A percentile compares a stretch with the other conserved stretches of the same genome.
Evolutionary conservation across 768 basidiomycete genomes (phyloP).

Genomic region (Collybiopsis confluens): DNA sequence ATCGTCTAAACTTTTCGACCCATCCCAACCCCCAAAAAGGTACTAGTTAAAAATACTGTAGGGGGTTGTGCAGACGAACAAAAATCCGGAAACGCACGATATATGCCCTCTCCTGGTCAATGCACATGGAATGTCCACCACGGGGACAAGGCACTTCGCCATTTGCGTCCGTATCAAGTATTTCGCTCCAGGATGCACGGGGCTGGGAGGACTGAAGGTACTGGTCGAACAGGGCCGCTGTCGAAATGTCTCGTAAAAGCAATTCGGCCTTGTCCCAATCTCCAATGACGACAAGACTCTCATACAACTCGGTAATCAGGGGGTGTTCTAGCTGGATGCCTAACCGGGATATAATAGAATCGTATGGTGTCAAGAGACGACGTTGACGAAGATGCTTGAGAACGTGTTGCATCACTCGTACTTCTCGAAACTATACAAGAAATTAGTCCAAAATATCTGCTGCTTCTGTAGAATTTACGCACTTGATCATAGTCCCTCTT

Average conservation of each 20-base stretch:
- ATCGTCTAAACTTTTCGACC: constrained; percentile 67
- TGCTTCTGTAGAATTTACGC: constrained; percentile 14
- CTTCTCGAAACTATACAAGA: constrained; percentile 56
- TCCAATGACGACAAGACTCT: constrained; percentile 61
- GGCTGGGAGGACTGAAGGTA: constrained; percentile 58
- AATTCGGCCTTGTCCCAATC: constrained; percentile 57
- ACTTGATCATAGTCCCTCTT: constrained; percentile 61
- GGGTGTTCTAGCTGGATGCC: constrained; percentile 65
- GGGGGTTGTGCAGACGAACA: not conserved
- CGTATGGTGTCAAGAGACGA: constrained; percentile 63
- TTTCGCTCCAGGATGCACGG: constrained; percentile 55
- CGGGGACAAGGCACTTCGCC: constrained; percentile 64
- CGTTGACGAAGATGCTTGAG: constrained; percentile 77
- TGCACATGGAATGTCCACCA: constrained; percentile 81
- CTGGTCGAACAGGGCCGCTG: constrained; percentile 56
- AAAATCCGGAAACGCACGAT: constrained; percentile 25
- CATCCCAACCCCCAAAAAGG: constrained; percentile 79
- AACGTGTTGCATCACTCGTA: constrained; percentile 58
- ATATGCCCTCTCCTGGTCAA: constrained; percentile 55
- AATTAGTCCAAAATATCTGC: not conserved
- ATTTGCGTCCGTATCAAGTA: constrained; percentile 58
- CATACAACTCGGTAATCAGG: constrained; percentile 60
- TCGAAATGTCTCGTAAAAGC: constrained; percentile 44
- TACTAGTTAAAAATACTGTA: constrained; percentile 37
- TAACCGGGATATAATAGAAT: constrained; percentile 50